Evolutionary conservation across 2,329 filamentous ascomycete species (phyloP), one percentile per base, ranked within the genome.

Genomic region (Epichloe elymi): DNA sequence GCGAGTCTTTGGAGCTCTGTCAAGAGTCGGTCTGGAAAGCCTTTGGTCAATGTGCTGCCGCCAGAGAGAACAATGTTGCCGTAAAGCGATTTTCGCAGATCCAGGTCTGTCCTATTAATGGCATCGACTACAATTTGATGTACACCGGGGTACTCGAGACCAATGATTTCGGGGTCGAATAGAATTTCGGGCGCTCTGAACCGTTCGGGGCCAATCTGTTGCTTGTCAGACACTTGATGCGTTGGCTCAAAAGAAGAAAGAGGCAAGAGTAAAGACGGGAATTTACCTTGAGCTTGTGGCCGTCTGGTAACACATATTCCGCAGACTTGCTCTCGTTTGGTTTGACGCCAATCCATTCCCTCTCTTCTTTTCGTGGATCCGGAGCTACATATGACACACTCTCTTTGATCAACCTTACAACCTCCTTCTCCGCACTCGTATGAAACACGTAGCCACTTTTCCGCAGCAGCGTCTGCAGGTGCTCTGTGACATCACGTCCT

Each of bases 121-220:
- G 93, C 83, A 64, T 98, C 93, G 50, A 96, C 90, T 37, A 98
- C 88, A 56, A 98, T 96, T 69, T 98, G 93, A 69, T 98, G 93
- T 51, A 98, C 85, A 54, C 93, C 93, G 5, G 89, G 88, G 71
- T 96, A 98, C 70, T 98, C 93, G 49, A 95, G 82, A 11, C 93
- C 89, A 60, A 98, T 95, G 60, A 98, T 84, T 64, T 97, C 93
- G 3, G 93, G 93, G 61, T 97, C 91, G 68, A 98, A 98, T 30
- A 98, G 79, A 59, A 98, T 97, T 68, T 98, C 93, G 1, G 93
- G 89, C 3, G 93, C 93, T 57, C 93, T 81, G 76, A 97, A 98
- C 47, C 93, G 83, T 70, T 98, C 93, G 53, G 90, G 80, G 46
- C 93, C 93, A 66, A 97, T 79, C 85, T 93, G 41, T 19, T 26